Evolutionary conservation across 257 asterid genomes (phyloP), one percentile per base, ranked within the genome.

Genomic region (Galeopsis tetrahit): DNA sequence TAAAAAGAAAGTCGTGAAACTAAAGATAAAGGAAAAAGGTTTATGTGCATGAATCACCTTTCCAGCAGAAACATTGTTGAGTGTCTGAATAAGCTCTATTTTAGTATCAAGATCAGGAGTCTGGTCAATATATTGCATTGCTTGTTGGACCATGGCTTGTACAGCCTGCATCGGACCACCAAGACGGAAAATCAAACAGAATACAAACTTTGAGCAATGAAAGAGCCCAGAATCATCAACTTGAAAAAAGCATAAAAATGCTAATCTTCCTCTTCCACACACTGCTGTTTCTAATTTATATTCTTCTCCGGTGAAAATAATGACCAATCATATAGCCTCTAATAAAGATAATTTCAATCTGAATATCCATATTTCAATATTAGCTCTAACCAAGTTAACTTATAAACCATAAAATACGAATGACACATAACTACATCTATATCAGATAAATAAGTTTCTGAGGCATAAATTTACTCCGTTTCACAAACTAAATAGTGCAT

Each of bases 141-240:
- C 96, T 76, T 88, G 97, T 77, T 91, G 98, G 65, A 94, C 97
- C 95, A 94, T 91, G 52, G 95, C 96, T 84, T 92, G 97, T 33
- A 91, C 99, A 53, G 96, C 99, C 99, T 94, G 84, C 33, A 70
- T 34, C 74, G 40, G 35, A 64, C 33, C 71, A 53, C 39, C 31
- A 48, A 78, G 38, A 33, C 53, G 4, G 66, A 10, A 52, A 21
- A 52, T 17, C 10, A 8, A 63, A 51, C n/a, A 57, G 31, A 53
- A n/a, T 7, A 52, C 69, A 57, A 56, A 66, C 62, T 66, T 74
- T 62, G 11, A 39, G 68, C 72, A 66, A 28, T 13, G 10, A 57
- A 15, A 57, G 33, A 21, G 7, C 35, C 67, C 32, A 15, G 57
- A 36, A 15, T 21, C 28, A 21, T 21, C 3, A 59, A 36, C 28